phyloP scores from a whole-genome alignment of 495 filamentous ascomycete genomes.

The Rostrohypoxylon terebratum region DNA sequence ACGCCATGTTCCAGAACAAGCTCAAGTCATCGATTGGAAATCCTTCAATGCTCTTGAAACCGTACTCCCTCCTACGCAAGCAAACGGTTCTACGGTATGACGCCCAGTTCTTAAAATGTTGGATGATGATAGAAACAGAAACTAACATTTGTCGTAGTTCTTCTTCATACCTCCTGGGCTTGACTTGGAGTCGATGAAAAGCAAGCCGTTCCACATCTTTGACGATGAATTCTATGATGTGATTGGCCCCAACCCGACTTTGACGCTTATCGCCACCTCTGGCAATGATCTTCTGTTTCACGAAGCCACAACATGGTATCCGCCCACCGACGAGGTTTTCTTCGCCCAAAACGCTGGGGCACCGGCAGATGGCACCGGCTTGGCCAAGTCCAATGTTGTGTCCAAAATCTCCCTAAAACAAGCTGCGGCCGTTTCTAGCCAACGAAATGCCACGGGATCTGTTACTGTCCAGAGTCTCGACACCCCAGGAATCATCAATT shows the following conservation, averaged over 20 bases:
- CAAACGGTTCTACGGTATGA: constrained; percentile 45
- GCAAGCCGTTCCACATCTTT: constrained; percentile 61
- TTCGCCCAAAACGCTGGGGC: constrained; percentile 65
- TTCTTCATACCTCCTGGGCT: constrained; percentile 56
- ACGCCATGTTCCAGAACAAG: constrained; percentile 53
- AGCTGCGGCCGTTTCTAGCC: constrained; percentile 53
- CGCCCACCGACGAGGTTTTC: constrained; percentile 62
- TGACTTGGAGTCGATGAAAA: constrained; percentile 45
- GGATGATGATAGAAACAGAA: not conserved
- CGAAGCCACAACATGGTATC: constrained; percentile 65
- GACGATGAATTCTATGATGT: constrained; percentile 59
- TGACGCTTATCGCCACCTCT: constrained; percentile 57
- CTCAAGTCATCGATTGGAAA: constrained; percentile 59
- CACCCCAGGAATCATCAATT: constrained; percentile 59
- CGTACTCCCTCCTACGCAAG: constrained; percentile 46
- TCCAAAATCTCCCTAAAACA: constrained; percentile 61
- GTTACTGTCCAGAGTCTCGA: constrained; percentile 55
- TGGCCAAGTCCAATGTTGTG: constrained; percentile 63
- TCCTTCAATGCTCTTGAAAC: constrained; percentile 53
- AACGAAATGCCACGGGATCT: constrained; percentile 56
- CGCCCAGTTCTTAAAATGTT: not conserved
- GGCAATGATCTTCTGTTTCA: constrained; percentile 61
- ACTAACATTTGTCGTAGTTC: constrained; percentile 36
- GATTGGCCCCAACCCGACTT: constrained; percentile 56
- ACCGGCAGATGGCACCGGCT: constrained; percentile 59